phyloP scores from a whole-genome alignment of 768 basidiomycete species.

The Leucogyrophana mollusca region DNA sequence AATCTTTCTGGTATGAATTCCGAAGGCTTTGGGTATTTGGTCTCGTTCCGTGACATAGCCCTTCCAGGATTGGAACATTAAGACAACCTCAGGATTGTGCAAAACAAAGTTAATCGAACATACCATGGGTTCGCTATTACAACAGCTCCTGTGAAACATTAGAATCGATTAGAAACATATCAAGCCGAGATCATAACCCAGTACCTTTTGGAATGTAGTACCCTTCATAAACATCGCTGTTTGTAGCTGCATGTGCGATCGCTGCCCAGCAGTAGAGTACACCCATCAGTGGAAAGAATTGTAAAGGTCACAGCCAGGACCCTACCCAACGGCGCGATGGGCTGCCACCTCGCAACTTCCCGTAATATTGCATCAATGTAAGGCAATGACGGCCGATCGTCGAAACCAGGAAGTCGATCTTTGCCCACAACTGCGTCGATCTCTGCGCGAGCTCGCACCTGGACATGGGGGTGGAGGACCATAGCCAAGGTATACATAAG shows the following conservation, averaged over 20 bases:
- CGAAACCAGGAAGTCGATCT: slow-evolving; percentile 14
- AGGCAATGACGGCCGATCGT: slow-evolving; percentile 23
- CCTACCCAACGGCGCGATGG: slow-evolving; percentile 13
- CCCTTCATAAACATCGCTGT: slow-evolving; percentile 25
- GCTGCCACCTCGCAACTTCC: slow-evolving; percentile 24
- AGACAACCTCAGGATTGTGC: too few relatives aligned
- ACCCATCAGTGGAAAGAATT: background rate
- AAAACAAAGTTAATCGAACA: background rate
- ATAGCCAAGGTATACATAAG: slow-evolving; percentile 14
- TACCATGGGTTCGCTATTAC: slow-evolving; percentile 25
- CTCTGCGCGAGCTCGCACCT: slow-evolving; percentile 14
- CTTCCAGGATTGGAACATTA: background rate
- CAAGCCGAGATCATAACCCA: background rate
- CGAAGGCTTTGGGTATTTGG: slow-evolving; percentile 30
- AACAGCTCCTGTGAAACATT: slow-evolving; percentile 13
- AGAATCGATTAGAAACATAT: background rate
- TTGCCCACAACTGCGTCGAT: slow-evolving; percentile 19
- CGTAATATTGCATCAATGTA: slow-evolving; percentile 38
- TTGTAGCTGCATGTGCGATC: slow-evolving; percentile 20
- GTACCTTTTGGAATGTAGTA: slow-evolving; percentile 30
- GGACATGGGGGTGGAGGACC: slow-evolving; percentile 14
- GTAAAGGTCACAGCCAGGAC: background rate
- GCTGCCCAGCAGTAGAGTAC: slow-evolving; percentile 8
- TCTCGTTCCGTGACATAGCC: background rate
- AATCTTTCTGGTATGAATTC: slow-evolving; percentile 36